Base-by-base conservation (phyloP, 768 basidiomycete species). In the Rhodocollybia butyracea region DNA sequence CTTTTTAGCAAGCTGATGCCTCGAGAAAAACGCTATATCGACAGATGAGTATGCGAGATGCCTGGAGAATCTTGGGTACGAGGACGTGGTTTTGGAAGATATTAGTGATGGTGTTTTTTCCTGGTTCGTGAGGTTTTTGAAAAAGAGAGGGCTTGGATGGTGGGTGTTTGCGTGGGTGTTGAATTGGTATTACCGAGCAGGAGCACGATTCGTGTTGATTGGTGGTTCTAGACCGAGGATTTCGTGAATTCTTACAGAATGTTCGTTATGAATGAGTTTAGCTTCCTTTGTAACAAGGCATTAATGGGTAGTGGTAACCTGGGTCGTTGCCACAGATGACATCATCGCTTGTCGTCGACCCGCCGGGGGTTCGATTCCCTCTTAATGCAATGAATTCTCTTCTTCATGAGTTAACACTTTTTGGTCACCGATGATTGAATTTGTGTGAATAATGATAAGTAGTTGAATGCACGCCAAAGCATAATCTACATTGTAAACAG, bases 291-390 rank as follows among this genome's bases (percentile, higher is more conserved):
- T n/a, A n/a, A n/a, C n/a, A n/a, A n/a, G n/a, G n/a, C n/a, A n/a
- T n/a, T n/a, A n/a, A n/a, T n/a, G n/a, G n/a, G n/a, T n/a, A n/a
- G n/a, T n/a, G n/a, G n/a, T n/a, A n/a, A n/a, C n/a, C n/a, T n/a
- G n/a, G n/a, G n/a, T n/a, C n/a, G n/a, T n/a, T n/a, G n/a, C n/a
- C n/a, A n/a, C n/a, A n/a, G n/a, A n/a, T n/a, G n/a, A n/a, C n/a
- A n/a, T n/a, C n/a, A n/a, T n/a, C n/a, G n/a, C n/a, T n/a, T n/a
- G n/a, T n/a, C n/a, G n/a, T 73, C 78, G 78, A 79, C 77, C 77
- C 78, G 77, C 77, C 78, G 78, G 75, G 76, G 78, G 77, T 78
- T 78, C 78, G 77, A 78, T 78, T 78, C 77, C 77, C 77, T 31
- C 78, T 79, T 79, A 77, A 78, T 78, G 77, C 77, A 77, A n/a